Conservation (phyloP, 495 filamentous ascomycete genomes). For the Cercophora sp. region DNA sequence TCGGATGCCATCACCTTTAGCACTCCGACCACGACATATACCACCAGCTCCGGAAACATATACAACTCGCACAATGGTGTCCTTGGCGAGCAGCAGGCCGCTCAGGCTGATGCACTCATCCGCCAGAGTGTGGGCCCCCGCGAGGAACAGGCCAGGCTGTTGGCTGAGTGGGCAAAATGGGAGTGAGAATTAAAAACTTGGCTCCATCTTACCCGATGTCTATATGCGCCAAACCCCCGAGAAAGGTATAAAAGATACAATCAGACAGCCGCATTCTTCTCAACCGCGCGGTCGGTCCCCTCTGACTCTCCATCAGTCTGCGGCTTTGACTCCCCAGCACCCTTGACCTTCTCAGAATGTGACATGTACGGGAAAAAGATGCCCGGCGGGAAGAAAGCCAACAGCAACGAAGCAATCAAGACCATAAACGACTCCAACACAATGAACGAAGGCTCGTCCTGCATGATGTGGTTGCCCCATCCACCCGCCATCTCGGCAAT, state of each 20-base stretch:
- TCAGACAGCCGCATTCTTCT: background rate
- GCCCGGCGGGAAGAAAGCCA: conserved; percentile 36
- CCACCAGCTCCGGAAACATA: background rate
- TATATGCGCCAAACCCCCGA: too few species aligned
- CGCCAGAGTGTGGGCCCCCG: background rate
- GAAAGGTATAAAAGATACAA: too few species aligned
- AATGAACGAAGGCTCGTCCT: conserved; percentile 59
- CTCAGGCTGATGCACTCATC: background rate
- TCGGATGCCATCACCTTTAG: background rate
- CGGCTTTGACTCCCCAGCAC: conserved; percentile 3
- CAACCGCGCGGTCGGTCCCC: conserved; percentile 2
- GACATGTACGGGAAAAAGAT: conserved; percentile 41
- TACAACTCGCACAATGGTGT: conserved; percentile 2
- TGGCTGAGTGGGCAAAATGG: conserved; percentile 1
- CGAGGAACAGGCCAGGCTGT: background rate
- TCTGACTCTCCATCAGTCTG: background rate
- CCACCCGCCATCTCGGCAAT: conserved; percentile 66
- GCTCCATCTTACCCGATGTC: too few species aligned
- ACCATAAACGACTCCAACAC: conserved; percentile 53
- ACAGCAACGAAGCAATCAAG: conserved; percentile 32
- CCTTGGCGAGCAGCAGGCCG: background rate
- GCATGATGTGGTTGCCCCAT: conserved; percentile 65
- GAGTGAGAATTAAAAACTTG: too few species aligned
- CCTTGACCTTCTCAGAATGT: conserved; percentile 5
- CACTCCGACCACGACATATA: background rate